Conservation (phyloP, 352 stramenopile species). For the Phytophthora pisi region DNA sequence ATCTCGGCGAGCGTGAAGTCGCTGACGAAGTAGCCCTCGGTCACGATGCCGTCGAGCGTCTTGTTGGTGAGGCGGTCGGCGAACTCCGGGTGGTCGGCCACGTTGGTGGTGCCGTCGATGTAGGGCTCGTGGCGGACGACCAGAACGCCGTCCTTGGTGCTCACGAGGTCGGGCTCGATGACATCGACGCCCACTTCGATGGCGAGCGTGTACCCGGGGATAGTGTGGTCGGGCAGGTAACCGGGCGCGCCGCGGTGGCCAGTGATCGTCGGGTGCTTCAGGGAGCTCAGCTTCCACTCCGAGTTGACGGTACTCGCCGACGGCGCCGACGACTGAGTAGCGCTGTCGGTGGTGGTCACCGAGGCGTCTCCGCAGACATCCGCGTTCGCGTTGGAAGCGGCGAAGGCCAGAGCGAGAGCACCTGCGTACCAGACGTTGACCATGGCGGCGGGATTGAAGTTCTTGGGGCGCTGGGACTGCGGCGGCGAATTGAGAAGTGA, state of each 20-base stretch:
- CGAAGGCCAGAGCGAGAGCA: conserved; percentile 30
- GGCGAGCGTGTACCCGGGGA: conserved; percentile 91
- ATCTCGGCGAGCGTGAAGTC: conserved; percentile 94
- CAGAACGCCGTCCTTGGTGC: conserved; percentile 90
- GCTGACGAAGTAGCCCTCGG: conserved; percentile 85
- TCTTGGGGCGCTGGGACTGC: conserved; percentile 3
- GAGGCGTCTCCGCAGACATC: conserved; percentile 40
- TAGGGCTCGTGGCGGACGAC: conserved; percentile 88
- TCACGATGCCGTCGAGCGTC: conserved; percentile 58
- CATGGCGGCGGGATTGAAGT: conserved; percentile 33
- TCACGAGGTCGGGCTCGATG: conserved; percentile 90
- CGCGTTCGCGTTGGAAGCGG: conserved; percentile 27
- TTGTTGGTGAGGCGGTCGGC: conserved; percentile 62
- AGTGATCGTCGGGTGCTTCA: conserved; percentile 66
- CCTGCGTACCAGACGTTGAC: conserved; percentile 47
- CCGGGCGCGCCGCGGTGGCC: conserved; percentile 88
- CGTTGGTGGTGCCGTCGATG: conserved; percentile 91
- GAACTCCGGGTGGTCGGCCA: conserved; percentile 79
- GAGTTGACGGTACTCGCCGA: conserved; percentile 16
- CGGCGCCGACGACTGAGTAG: conserved; percentile 16
- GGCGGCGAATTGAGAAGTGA: conserved; percentile 32
- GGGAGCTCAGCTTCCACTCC: conserved; percentile 28
- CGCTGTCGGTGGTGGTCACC: conserved; percentile 27
- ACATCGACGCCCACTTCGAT: conserved; percentile 93
- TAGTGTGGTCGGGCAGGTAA: conserved; percentile 85